phyloP scores from a whole-genome alignment of 1,284 basidiomycete genomes.

The Afroboletus lepidellus region DNA sequence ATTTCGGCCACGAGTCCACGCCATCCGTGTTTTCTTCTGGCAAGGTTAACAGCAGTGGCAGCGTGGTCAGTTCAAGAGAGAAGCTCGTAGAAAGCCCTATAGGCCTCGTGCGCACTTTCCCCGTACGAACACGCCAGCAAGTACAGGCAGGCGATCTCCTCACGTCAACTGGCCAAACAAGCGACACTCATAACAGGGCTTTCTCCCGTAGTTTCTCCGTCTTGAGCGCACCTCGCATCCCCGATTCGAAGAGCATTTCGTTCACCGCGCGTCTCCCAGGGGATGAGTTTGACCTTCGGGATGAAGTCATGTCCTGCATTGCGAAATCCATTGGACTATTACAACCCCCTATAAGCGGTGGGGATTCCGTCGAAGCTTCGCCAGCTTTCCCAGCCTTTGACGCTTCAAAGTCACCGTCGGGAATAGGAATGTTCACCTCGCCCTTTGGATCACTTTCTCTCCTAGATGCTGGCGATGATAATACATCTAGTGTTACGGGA shows the following conservation, averaged over 20 bases:
- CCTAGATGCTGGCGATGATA: conserved; percentile 71
- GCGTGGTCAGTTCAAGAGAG: conserved; percentile 21
- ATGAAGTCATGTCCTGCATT: conserved; percentile 96
- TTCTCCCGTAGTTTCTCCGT: conserved; percentile 50
- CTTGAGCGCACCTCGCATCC: conserved; percentile 49
- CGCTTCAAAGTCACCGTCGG: conserved; percentile 39
- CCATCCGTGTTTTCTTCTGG: conserved; percentile 18
- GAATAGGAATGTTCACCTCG: conserved; percentile 62
- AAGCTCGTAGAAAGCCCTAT: conserved; percentile 28
- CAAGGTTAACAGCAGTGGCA: conserved; percentile 11
- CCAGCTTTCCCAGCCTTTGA: conserved; percentile 61
- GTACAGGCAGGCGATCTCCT: conserved; percentile 72
- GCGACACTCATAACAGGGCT: conserved; percentile 48
- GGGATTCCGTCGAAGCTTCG: conserved; percentile 63
- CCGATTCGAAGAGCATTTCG: conserved; percentile 29
- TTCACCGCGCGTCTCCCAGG: conserved; percentile 34
- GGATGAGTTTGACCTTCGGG: conserved; percentile 84
- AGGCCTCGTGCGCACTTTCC: conserved; percentile 23
- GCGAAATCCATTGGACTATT: conserved; percentile 95
- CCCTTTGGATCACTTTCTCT: conserved; percentile 86
- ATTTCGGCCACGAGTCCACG: conserved; percentile 43
- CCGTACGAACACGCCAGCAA: conserved; percentile 40
- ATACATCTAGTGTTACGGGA: conserved; percentile 61
- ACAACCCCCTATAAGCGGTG: conserved; percentile 75
- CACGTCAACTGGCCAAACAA: conserved; percentile 46